Base-by-base conservation (phyloP, 345 rosid species). In the Moricandia moricandioides region DNA sequence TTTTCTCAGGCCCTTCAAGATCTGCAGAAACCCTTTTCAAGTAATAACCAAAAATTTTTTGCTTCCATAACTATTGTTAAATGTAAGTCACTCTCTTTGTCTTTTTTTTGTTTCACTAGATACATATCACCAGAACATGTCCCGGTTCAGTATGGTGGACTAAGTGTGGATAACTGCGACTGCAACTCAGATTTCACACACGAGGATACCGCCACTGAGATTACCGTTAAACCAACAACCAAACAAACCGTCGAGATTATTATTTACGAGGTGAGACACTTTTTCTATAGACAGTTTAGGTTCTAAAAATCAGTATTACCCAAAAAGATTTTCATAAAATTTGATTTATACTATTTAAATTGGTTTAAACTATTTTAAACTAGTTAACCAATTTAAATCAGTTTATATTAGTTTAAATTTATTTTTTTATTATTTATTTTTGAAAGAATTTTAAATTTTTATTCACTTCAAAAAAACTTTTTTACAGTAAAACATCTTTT, bases 1-100 rank as follows among this genome's bases (percentile, higher is more conserved):
- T 80, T 70, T 80, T 80, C 16, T 77, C 83, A 37, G 40, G 83
- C 67, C 74, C 80, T 80, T 80, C 83, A 47, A 71, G 70, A 80
- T 80, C 80, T 71, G 49, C 78, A 16, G 83, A 80, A 39, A 72
- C 75, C 12, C 80, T 80, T 34, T 76, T 80, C 74, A 80, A 77
- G 83, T 80, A 67, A 59, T 67, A 3, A 43, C 55, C 9, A 62
- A 39, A 21, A 21, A 21, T 21, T 21, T 21, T 21, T 21, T 21
- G 24, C 24, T 21, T 21, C 24, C 24, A 21, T 21, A 21, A 21
- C 24, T 21, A 21, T 21, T 21, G n/a, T n/a, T n/a, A n/a, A n/a
- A n/a, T n/a, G n/a, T n/a, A 21, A 35, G 51, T 76, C 56, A 64
- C 26, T 2, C 30, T 35, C 8, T 65, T 7, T 55, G 35, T 58